Evolutionary conservation across 2,329 filamentous ascomycete genomes (phyloP), one percentile per base, ranked within the genome.

Genomic region (Phyllosticta citrichinensis): DNA sequence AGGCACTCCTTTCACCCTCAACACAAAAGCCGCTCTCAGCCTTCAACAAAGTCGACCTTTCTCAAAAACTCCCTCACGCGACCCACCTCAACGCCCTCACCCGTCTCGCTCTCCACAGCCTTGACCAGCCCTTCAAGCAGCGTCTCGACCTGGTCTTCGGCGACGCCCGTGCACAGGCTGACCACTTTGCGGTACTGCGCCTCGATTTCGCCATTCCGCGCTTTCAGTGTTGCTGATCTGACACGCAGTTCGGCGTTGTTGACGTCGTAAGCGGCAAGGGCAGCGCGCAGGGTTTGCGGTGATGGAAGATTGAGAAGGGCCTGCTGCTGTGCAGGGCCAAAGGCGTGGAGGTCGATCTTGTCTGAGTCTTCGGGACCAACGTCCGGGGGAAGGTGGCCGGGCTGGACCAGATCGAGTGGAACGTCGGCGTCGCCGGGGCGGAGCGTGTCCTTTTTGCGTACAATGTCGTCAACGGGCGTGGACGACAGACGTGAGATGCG

Each of bases 121-220:
- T 89, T 85, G 55, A 95, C 83, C 52, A 99, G 78, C 2, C 86
- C 85, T 58, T 91, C 89, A 0, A 97, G 80, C 57, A 91, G 83
- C 62, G 84, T 83, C 67, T 97, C 94, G 14, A 97, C 88, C 62
- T 90, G 83, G 9, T 81, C 80, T 64, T 95, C 91, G 0, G 84
- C 81, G 35, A 92, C 88, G 9, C 85, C 86, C 0, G 91, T 96
- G 71, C 93, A 97, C 12, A 97, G 78, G 59, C 88, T 86, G 24
- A 99, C 91, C 30, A 97, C 89, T 65, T 87, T 88, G 25, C 91
- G 83, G 71, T 97, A 97, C 74, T 94, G 91, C 65, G 87, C 80
- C 69, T 96, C 93, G 3, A 96, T 80, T 59, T 96, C 91, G 4
- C 86, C 87, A 67, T 90, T 93, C 63, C 89, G 86, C 30, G 87